phyloP scores from a whole-genome alignment of 768 basidiomycete genomes.

The Lanmaoa pseudosensibilis region DNA sequence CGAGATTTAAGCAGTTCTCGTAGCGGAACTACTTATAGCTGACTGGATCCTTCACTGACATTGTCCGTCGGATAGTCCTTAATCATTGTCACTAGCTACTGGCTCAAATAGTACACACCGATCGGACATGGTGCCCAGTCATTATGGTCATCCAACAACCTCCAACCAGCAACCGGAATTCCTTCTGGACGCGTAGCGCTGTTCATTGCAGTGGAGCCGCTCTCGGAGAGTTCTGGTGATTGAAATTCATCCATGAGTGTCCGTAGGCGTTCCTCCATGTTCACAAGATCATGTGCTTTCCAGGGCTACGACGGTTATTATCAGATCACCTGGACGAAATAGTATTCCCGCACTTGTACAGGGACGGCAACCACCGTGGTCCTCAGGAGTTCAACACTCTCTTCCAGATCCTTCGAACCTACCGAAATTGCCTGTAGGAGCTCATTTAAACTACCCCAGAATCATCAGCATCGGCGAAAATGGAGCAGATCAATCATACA shows the following conservation, averaged over 20 bases:
- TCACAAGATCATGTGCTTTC: conserved; percentile 47
- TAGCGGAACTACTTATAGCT: background rate
- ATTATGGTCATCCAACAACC: conserved; percentile 39
- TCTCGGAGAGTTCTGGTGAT: background rate
- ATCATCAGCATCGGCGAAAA: conserved; percentile 6
- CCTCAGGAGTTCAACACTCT: conserved; percentile 19
- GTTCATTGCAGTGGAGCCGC: background rate
- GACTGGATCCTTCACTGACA: too few species aligned
- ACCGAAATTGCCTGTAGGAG: conserved; percentile 21
- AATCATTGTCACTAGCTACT: background rate
- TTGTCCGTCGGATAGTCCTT: too few species aligned
- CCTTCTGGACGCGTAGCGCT: background rate
- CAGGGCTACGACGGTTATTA: conserved; percentile 42
- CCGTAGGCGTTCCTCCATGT: conserved; percentile 57
- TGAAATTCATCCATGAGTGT: conserved; percentile 31
- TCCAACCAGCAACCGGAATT: conserved; percentile 49
- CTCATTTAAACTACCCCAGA: conserved; percentile 19
- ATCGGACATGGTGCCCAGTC: conserved; percentile 70
- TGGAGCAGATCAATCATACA: conserved; percentile 33
- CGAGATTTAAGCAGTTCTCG: background rate
- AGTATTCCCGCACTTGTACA: conserved; percentile 15
- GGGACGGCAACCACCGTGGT: conserved; percentile 3
- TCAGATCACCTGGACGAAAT: background rate
- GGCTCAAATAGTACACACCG: conserved; percentile 45
- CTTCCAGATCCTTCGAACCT: conserved; percentile 22